These are phyloP conservation scores for Nitzschia sp. DNA, from an alignment of 108 stramenopile species.

Conservation along the genomic window DNA sequence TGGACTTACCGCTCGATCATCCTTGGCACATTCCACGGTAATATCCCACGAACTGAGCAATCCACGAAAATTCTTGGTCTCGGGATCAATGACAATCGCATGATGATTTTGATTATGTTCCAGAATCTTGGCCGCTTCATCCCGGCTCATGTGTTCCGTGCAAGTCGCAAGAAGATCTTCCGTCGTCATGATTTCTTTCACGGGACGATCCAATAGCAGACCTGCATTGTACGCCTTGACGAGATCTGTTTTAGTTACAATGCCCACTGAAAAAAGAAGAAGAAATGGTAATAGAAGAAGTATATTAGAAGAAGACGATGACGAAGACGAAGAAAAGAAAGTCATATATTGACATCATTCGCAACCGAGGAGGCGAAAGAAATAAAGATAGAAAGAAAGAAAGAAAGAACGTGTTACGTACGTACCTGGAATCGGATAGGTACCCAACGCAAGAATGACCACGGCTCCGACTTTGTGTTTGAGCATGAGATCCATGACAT, in stretches of 20 bases:
- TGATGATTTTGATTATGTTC: conserved; percentile 52
- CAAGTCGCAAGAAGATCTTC: conserved; percentile 5
- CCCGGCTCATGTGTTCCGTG: conserved; percentile 27
- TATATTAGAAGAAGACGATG: too few species aligned
- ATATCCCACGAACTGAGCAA: conserved; percentile 59
- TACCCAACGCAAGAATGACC: conserved; percentile 8
- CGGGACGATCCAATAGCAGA: conserved; percentile 8
- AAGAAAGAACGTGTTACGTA: too few species aligned
- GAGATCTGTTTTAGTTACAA: conserved; percentile 65
- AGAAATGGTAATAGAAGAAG: too few species aligned
- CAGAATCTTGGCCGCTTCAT: conserved; percentile 49
- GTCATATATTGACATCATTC: too few species aligned
- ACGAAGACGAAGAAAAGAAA: too few species aligned
- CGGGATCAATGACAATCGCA: conserved; percentile 46
- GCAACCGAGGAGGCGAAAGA: too few species aligned
- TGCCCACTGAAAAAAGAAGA: too few species aligned
- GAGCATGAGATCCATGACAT: conserved; percentile 44
- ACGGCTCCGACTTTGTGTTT: conserved; percentile 43
- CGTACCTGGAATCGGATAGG: conserved; percentile 24
- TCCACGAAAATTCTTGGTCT: conserved; percentile 39
- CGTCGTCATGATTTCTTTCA: conserved; percentile 53
- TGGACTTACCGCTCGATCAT: conserved; percentile 58
- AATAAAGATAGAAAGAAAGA: too few species aligned
- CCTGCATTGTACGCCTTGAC: conserved; percentile 44
- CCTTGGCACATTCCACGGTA: conserved; percentile 54